Evolutionary conservation across 306 rosid genomes (phyloP).

Genomic region (Herpetospermum pedunculosum): DNA sequence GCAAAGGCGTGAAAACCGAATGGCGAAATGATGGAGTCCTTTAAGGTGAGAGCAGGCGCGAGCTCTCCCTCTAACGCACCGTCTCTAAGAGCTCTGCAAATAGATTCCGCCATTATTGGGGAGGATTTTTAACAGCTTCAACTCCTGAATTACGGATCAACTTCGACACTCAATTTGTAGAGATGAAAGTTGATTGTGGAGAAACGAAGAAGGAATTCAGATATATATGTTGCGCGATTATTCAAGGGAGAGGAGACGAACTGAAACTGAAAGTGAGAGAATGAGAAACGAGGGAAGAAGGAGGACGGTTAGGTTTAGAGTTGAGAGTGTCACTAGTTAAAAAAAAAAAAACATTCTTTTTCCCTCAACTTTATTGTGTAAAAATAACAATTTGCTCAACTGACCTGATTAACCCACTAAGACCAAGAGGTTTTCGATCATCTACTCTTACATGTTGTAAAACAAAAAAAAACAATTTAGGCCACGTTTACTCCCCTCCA

Average conservation of each 20-base stretch:
- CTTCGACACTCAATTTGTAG: background rate
- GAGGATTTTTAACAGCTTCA: background rate
- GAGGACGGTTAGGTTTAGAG: background rate
- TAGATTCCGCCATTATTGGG: conserved; percentile 55
- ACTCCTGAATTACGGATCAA: background rate
- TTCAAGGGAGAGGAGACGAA: background rate
- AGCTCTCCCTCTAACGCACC: conserved; percentile 82
- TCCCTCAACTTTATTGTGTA: too few relatives aligned
- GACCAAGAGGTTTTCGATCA: too few relatives aligned
- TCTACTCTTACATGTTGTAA: too few relatives aligned
- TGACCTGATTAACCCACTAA: too few relatives aligned
- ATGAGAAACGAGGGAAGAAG: background rate
- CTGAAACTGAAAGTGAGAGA: background rate
- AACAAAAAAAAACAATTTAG: too few relatives aligned
- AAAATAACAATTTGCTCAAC: too few relatives aligned
- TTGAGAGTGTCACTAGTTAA: background rate
- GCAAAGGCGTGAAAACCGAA: conserved; percentile 48
- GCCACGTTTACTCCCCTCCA: too few relatives aligned
- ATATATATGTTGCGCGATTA: background rate
- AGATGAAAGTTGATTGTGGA: background rate
- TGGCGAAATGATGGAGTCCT: conserved; percentile 55
- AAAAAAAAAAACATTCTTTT: too few relatives aligned
- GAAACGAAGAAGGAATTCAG: background rate
- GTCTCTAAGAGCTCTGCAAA: conserved; percentile 60
- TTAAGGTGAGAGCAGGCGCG: conserved; percentile 68